phyloP scores from a whole-genome alignment of 2,329 filamentous ascomycete species.

The Beauveria sp. region DNA sequence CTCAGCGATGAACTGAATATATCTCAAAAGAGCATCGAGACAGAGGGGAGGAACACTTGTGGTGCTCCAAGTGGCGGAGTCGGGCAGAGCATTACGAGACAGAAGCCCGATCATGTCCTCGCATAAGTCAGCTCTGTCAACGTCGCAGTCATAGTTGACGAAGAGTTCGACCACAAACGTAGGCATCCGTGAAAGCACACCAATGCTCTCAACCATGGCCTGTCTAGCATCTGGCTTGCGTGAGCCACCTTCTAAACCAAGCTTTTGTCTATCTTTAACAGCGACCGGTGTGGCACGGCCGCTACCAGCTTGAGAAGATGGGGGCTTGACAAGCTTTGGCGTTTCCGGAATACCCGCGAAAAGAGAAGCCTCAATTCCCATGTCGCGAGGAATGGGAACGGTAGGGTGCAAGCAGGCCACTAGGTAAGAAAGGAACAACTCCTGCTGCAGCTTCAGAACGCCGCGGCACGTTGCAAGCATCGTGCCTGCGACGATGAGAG shows the following conservation, averaged over 20 bases:
- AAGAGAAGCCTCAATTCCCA: constrained; percentile 80
- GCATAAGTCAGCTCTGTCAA: constrained; percentile 83
- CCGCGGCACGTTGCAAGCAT: constrained; percentile 82
- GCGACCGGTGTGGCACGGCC: constrained; percentile 85
- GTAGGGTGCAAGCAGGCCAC: constrained; percentile 88
- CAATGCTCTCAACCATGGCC: constrained; percentile 96
- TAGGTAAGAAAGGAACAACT: constrained; percentile 89
- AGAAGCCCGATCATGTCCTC: constrained; percentile 92
- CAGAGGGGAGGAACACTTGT: constrained; percentile 95
- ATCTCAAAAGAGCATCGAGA: constrained; percentile 82
- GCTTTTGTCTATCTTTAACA: constrained; percentile 83
- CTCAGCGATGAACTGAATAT: constrained; percentile 86
- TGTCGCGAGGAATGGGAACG: constrained; percentile 88
- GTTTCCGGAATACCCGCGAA: constrained; percentile 91
- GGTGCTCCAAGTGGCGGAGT: constrained; percentile 97
- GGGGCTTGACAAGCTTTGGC: constrained; percentile 77
- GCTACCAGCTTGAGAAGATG: constrained; percentile 64
- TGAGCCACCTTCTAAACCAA: constrained; percentile 85
- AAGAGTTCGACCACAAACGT: constrained; percentile 94
- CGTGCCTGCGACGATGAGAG: constrained; percentile 84
- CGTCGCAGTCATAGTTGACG: constrained; percentile 96
- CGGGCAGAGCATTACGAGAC: constrained; percentile 88
- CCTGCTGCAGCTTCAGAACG: constrained; percentile 91
- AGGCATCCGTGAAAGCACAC: constrained; percentile 84
- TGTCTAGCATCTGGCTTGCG: constrained; percentile 92